Conservation (phyloP, 768 basidiomycete genomes). For the Tricholoma matsutake region DNA sequence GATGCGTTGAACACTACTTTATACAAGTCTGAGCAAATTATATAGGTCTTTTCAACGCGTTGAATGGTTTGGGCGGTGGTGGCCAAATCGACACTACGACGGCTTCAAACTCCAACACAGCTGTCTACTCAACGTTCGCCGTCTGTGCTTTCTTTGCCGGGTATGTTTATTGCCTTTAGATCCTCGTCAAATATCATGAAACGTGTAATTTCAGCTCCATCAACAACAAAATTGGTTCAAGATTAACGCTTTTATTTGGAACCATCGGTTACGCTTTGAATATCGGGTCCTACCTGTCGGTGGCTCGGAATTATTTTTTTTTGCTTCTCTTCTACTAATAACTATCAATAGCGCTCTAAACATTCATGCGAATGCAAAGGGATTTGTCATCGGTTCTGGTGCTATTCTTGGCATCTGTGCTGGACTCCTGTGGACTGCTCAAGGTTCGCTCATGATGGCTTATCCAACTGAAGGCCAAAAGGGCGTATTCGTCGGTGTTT, state of each 20-base stretch:
- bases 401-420: slow-evolving; percentile 74
- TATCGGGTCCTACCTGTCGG: slow-evolving; percentile 66
- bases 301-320: slow-evolving; percentile 19
- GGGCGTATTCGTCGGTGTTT: slow-evolving; percentile 75
- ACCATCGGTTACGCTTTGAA: slow-evolving; percentile 76
- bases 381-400: slow-evolving; percentile 72
- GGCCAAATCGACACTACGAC: slow-evolving; percentile 68
- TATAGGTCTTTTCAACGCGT: slow-evolving; percentile 75
- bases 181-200: background rate
- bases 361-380: slow-evolving; percentile 56
- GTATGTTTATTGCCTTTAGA: slow-evolving; percentile 8
- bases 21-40: slow-evolving; percentile 1
- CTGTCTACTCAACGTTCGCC: slow-evolving; percentile 58
- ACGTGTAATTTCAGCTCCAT: slow-evolving; percentile 47
- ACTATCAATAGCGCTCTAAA: slow-evolving; percentile 54
- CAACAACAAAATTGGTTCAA: slow-evolving; percentile 77
- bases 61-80: slow-evolving; percentile 77
- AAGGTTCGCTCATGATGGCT: slow-evolving; percentile 78
- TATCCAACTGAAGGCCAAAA: slow-evolving; percentile 81
- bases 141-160: slow-evolving; percentile 38
- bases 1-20: background rate
- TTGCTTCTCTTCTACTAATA: background rate
- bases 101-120: slow-evolving; percentile 66
- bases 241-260: slow-evolving; percentile 70
- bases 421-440: slow-evolving; percentile 75